Evolutionary conservation across 148 eudicot species (phyloP).

Genomic region (Fagopyrum esculentum): DNA sequence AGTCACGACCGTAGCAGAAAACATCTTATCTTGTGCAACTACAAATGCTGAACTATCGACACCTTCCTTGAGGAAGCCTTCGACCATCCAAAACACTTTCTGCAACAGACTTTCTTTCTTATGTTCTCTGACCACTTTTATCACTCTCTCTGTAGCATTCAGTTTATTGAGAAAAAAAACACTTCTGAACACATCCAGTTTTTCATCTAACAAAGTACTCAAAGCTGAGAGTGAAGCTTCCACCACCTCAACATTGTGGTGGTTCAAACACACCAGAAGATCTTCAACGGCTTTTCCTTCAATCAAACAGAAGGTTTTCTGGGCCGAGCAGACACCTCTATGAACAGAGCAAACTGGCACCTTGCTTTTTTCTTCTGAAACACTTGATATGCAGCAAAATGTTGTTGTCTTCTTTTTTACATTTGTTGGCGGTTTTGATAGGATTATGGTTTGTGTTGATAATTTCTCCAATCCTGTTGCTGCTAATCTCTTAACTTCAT

Average conservation of each 20-base stretch:
- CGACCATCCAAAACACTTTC: slow-evolving; percentile 72
- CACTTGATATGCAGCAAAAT: slow-evolving; percentile 18
- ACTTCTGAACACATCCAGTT: slow-evolving; percentile 47
- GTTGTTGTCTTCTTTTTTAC: slow-evolving; percentile 28
- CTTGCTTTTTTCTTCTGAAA: slow-evolving; percentile 26
- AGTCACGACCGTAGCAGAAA: slow-evolving; percentile 48
- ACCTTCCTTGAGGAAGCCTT: slow-evolving; percentile 51
- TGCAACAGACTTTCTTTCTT: slow-evolving; percentile 53
- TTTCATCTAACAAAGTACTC: slow-evolving; percentile 63
- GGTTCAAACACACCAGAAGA: slow-evolving; percentile 52
- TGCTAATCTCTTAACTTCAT: slow-evolving; percentile 59
- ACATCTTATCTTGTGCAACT: slow-evolving; percentile 48
- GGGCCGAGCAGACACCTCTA: slow-evolving; percentile 57
- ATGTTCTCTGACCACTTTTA: slow-evolving; percentile 58
- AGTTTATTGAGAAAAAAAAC: slow-evolving; percentile 39
- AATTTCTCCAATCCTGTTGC: slow-evolving; percentile 69
- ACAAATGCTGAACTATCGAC: slow-evolving; percentile 37
- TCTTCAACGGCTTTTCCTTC: slow-evolving; percentile 58
- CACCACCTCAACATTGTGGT: slow-evolving; percentile 49
- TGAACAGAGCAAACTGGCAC: slow-evolving; percentile 45
- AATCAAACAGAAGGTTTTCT: slow-evolving; percentile 67
- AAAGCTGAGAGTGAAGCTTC: slow-evolving; percentile 70
- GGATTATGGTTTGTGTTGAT: slow-evolving; percentile 44
- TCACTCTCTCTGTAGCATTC: slow-evolving; percentile 37
- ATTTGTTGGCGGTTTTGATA: slow-evolving; percentile 42